Conservation (phyloP, 306 rosid species). For the Medicago arabica region DNA sequence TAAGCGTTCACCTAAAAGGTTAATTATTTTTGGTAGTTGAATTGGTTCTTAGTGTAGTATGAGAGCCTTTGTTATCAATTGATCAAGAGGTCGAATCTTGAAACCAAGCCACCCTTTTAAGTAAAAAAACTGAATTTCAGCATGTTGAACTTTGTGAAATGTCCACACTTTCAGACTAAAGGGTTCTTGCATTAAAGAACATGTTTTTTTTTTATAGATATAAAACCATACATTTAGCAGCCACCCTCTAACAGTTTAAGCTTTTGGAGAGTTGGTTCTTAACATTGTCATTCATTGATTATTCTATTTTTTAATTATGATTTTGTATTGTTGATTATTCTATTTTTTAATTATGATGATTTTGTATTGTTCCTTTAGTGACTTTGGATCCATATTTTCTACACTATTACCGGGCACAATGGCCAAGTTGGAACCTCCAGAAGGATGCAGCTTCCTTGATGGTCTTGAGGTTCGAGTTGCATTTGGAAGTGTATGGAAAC, state of each 20-base stretch:
- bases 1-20: background rate
- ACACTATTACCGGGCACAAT: slow-evolving; percentile 91
- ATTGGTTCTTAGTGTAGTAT: slow-evolving; percentile 9
- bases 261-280: slow-evolving; percentile 17
- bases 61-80: background rate
- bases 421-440: slow-evolving; percentile 97
- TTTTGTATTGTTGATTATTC: slow-evolving; percentile 25
- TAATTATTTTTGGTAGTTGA: slow-evolving; percentile 21
- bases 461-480: slow-evolving; percentile 99
- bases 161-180: slow-evolving; percentile 2
- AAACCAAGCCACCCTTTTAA: background rate
- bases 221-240: slow-evolving; percentile 11
- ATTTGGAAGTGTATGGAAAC: slow-evolving; percentile 98
- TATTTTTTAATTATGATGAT: slow-evolving; percentile 7
- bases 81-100: slow-evolving; percentile 2
- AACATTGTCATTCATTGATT: slow-evolving; percentile 19
- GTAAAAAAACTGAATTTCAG: slow-evolving; percentile 15
- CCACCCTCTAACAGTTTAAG: background rate
- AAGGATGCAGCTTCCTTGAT: slow-evolving; percentile 90
- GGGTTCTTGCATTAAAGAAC: background rate
- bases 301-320: background rate
- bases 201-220: background rate
- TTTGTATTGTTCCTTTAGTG: slow-evolving; percentile 56
- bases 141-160: slow-evolving; percentile 14
- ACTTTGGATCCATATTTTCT: slow-evolving; percentile 96